A percentile compares a stretch with the other conserved stretches of the same genome.
Conservation (phyloP, 2,329 filamentous ascomycete genomes). For the Botrytis elliptica region DNA sequence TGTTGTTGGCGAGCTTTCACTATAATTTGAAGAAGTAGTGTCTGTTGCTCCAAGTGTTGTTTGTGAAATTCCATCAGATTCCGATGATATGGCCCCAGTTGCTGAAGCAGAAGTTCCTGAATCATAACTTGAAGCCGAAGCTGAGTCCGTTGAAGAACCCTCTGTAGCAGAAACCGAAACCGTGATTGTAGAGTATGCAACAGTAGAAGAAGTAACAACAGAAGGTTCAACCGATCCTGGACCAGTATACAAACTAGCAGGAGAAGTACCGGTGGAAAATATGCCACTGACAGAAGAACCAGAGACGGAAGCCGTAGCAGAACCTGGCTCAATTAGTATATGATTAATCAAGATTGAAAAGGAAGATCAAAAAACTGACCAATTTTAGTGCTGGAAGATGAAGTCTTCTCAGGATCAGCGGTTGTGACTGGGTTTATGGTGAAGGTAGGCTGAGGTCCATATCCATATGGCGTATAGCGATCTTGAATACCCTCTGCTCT, state of each 20-base stretch:
- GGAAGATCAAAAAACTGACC: background rate
- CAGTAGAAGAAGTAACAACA: background rate
- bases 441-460: constrained; percentile 33
- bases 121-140: constrained; percentile 18
- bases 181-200: constrained; percentile 14
- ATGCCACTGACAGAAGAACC: constrained; percentile 9
- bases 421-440: constrained; percentile 19
- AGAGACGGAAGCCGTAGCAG: background rate
- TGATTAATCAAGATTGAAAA: background rate
- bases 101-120: constrained; percentile 3
- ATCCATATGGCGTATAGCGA: constrained; percentile 33
- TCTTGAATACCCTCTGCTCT: constrained; percentile 25
- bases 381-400: constrained; percentile 17
- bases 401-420: constrained; percentile 23
- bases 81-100: background rate
- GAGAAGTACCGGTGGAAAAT: constrained; percentile 10
- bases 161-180: constrained; percentile 1
- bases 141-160: background rate
- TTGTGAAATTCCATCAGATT: background rate
- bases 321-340: constrained; percentile 6
- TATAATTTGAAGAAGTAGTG: background rate
- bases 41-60: background rate
- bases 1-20: background rate
- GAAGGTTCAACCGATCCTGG: constrained; percentile 14
- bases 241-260: constrained; percentile 3